Percentiles rank a stretch among this genome's conserved stretches.
phyloP scores from a whole-genome alignment of 768 basidiomycete species.

The Pisolithus marmoratus region DNA sequence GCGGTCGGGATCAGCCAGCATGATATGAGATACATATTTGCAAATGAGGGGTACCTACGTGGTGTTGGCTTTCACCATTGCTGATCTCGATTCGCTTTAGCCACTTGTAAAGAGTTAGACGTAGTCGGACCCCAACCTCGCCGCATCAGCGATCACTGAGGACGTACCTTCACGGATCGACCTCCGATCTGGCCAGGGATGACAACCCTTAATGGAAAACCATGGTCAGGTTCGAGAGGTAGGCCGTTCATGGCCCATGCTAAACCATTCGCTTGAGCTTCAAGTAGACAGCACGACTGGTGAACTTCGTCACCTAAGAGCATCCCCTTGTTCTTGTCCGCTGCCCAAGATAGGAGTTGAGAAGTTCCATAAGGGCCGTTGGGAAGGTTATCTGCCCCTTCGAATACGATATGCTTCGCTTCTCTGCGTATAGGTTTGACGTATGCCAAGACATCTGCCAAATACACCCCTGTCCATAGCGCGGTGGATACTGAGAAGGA shows the following conservation, averaged over 20 bases:
- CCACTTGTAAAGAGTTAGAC: conserved; percentile 45
- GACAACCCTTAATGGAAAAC: conserved; percentile 58
- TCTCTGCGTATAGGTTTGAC: conserved; percentile 32
- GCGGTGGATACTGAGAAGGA: conserved; percentile 39
- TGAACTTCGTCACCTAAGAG: conserved; percentile 30
- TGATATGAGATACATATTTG: background rate
- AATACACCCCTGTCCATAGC: conserved; percentile 54
- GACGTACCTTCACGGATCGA: conserved; percentile 38
- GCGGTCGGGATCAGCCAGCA: background rate
- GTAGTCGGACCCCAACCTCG: background rate
- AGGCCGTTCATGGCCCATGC: conserved; percentile 59
- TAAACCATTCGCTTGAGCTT: background rate
- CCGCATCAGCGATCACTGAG: background rate
- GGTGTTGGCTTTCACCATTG: conserved; percentile 46
- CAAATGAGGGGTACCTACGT: conserved; percentile 29
- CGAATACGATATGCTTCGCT: conserved; percentile 52
- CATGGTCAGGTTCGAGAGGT: conserved; percentile 57
- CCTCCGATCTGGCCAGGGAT: conserved; percentile 63
- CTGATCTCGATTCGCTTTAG: conserved; percentile 49
- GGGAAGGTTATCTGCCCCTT: conserved; percentile 51
- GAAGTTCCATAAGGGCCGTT: conserved; percentile 58
- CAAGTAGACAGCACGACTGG: background rate
- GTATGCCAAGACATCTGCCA: conserved; percentile 47
- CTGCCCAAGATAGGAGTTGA: conserved; percentile 42
- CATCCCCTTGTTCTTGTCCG: conserved; percentile 43